phyloP scores from a whole-genome alignment of 441 rosid species.

The Arabidopsis hybrid region DNA sequence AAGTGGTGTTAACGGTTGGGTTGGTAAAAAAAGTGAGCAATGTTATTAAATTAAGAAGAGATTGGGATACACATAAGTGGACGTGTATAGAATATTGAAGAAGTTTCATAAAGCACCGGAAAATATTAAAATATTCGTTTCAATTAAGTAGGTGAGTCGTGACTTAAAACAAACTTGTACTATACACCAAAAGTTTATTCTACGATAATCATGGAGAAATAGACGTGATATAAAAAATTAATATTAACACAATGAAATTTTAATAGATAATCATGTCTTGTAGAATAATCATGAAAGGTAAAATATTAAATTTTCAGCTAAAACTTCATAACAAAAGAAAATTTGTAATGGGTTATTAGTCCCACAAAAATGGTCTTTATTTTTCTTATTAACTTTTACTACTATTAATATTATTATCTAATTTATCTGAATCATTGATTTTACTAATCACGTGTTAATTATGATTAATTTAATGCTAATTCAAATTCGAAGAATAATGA shows the following conservation, averaged over 20 bases:
- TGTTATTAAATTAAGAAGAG: conserved; percentile 20
- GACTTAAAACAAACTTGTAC: neutral
- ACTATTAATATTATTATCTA: neutral
- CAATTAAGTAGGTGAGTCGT: conserved; percentile 28
- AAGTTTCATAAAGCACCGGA: conserved; percentile 18
- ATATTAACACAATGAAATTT: neutral
- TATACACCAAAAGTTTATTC: neutral
- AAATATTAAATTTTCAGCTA: too few species aligned
- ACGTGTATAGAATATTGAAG: conserved; percentile 16
- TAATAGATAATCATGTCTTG: too few species aligned
- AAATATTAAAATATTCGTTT: conserved; percentile 13
- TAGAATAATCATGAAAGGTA: too few species aligned
- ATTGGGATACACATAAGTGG: conserved; percentile 41
- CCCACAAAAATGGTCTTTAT: too few species aligned
- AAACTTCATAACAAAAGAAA: too few species aligned
- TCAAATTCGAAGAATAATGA: conserved; percentile 34
- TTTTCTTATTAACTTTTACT: too few species aligned
- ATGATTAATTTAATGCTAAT: conserved; percentile 23
- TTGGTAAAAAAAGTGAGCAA: conserved; percentile 22
- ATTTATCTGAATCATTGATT: neutral
- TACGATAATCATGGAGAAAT: neutral
- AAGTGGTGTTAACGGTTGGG: conserved; percentile 21
- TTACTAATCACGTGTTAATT: conserved; percentile 7
- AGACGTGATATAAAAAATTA: neutral
- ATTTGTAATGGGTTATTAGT: too few species aligned